These are phyloP conservation scores for Sapria himalayana DNA, from an alignment of 345 rosid genomes.

Conservation along the genomic window DNA sequence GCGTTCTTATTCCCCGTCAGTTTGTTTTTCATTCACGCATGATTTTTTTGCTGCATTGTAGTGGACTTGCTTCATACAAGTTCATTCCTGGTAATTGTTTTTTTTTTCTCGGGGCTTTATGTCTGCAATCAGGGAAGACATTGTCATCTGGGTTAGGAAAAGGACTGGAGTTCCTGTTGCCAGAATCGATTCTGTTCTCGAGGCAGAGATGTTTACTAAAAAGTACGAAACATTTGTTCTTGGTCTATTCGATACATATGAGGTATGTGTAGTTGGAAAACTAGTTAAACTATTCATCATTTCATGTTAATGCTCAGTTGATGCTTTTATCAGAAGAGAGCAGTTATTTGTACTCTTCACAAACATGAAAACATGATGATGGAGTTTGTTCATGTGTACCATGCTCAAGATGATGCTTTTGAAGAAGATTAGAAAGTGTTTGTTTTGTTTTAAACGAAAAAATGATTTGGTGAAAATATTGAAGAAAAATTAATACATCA, in stretches of 20 bases:
- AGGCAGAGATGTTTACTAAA: slow-evolving; percentile 42
- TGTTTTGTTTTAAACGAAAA: too few relatives aligned
- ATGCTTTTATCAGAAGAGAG: too few relatives aligned
- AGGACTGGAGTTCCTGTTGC: slow-evolving; percentile 53
- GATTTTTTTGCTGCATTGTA: neutral
- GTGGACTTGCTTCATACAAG: neutral
- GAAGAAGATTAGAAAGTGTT: too few relatives aligned
- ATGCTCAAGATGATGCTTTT: too few relatives aligned
- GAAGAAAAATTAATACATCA: too few relatives aligned
- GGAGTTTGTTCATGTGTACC: too few relatives aligned
- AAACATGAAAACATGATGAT: too few relatives aligned
- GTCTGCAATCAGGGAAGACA: slow-evolving; percentile 32
- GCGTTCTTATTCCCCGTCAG: too few relatives aligned
- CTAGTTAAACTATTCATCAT: too few relatives aligned
- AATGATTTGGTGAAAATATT: too few relatives aligned
- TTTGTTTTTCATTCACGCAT: neutral
- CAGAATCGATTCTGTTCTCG: slow-evolving; percentile 23
- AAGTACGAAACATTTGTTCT: slow-evolving; percentile 31
- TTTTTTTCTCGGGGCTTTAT: slow-evolving; percentile 7
- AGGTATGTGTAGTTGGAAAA: slow-evolving; percentile 27
- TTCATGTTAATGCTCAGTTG: slow-evolving; percentile 2
- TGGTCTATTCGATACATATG: slow-evolving; percentile 43
- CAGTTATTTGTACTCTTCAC: too few relatives aligned
- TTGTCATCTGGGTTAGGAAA: slow-evolving; percentile 69
- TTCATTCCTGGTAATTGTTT: neutral